Base-by-base conservation (phyloP, 2,329 filamentous ascomycete species). In the Rugonectria rugulosa region DNA sequence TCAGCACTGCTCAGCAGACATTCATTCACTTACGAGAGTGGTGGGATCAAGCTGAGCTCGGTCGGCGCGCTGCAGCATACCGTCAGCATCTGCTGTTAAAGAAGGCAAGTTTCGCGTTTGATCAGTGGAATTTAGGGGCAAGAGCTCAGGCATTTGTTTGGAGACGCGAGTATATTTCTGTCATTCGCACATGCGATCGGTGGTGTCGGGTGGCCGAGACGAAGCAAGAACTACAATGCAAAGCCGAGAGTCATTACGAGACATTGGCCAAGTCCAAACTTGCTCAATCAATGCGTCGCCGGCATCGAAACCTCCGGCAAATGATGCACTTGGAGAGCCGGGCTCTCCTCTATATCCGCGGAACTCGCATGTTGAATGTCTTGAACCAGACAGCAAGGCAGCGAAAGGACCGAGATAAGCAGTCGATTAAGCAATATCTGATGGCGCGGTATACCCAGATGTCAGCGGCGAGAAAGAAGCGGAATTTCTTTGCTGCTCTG, bases 401-500 rank as follows among this genome's bases (percentile, higher is more conserved):
- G 10, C 69, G 66, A 5, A 68, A 68, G 43, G 57, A 58, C 14
- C 63, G 60, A 24, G 66, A 69, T 23, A 73, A 69, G 46, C 49
- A 65, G 10, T 54, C 65, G 20, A 58, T 75, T 14, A 70, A 72
- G 40, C 66, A 62, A 15, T 68, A 72, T 55, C 63, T 75, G 12
- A 74, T 71, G 71, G 62, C 63, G 50, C 69, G 68, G 52, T 75
- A 74, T 48, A 72, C 72, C 3, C 64, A 74, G 53, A 63, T 68
- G 20, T 75, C 71, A 5, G 70, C 72, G 4, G 61, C 57, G 14
- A 63, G 68, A 41, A 74, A 70, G 43, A 70, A 66, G 24, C 64
- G 70, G 34, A 70, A 67, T 24, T 73, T 74, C 52, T 71, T 71
- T 37, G 27, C 48, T 10, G 70, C 70, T 12, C 57, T 76, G 26